Conservation (phyloP, 1,139 yeast species). For the Protomyces arabidopsidicola region DNA sequence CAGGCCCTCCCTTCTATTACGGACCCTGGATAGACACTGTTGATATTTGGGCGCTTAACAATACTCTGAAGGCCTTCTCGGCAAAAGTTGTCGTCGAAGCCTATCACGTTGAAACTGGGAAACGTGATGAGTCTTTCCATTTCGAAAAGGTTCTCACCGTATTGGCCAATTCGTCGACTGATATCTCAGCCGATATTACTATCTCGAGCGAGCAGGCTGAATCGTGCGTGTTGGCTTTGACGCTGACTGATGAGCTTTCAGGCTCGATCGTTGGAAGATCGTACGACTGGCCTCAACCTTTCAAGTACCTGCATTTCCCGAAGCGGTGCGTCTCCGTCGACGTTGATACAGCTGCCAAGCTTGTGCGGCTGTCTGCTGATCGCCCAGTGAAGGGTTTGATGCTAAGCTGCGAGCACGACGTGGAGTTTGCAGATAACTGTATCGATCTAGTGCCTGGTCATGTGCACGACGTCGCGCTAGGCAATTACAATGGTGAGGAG, state of each 20-base stretch:
- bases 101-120: neutral
- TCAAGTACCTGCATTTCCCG: neutral
- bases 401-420: neutral
- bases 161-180: neutral
- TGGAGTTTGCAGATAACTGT: neutral
- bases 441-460: neutral
- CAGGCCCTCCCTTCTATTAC: neutral
- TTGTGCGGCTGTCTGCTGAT: neutral
- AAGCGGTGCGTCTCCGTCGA: neutral
- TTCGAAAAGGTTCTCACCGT: neutral
- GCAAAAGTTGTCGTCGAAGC: neutral
- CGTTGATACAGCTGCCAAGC: neutral
- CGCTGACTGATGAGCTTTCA: neutral
- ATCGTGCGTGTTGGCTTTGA: constrained; percentile 27
- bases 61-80: neutral
- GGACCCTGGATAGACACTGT: neutral
- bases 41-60: neutral
- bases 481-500: neutral
- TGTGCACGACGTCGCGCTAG: neutral
- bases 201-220: neutral
- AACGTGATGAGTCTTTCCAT: neutral
- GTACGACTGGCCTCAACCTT: constrained; percentile 1
- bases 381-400: neutral
- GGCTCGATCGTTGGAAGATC: neutral
- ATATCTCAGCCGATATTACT: neutral